Evolutionary conservation across 2,329 filamentous ascomycete genomes (phyloP).

Genomic region (Cercospora sojina): DNA sequence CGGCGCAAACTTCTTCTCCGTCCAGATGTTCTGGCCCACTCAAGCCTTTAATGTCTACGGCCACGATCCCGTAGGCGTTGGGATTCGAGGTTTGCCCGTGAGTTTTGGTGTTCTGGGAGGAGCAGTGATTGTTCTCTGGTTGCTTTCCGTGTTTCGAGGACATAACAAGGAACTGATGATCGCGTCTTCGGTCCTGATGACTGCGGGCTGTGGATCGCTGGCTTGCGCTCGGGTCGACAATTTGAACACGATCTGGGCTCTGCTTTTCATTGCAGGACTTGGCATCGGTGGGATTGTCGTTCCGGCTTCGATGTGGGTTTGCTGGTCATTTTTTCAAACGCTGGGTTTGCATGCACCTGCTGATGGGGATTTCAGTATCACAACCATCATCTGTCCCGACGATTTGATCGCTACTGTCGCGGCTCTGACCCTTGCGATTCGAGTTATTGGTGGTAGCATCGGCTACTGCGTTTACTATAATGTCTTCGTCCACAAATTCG

Average conservation of each 20-base stretch:
- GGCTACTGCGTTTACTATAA: slow-evolving; percentile 46
- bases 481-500: slow-evolving; percentile 41
- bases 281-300: slow-evolving; percentile 69
- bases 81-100: slow-evolving; percentile 63
- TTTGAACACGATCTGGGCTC: slow-evolving; percentile 32
- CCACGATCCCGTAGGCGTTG: slow-evolving; percentile 63
- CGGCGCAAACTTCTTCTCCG: slow-evolving; percentile 42
- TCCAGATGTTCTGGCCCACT: slow-evolving; percentile 34
- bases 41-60: slow-evolving; percentile 44
- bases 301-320: slow-evolving; percentile 56
- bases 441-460: slow-evolving; percentile 65
- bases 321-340: not conserved
- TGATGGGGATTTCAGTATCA: slow-evolving; percentile 13
- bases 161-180: slow-evolving; percentile 62
- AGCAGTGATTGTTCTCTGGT: slow-evolving; percentile 58
- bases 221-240: slow-evolving; percentile 35
- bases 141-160: slow-evolving; percentile 60
- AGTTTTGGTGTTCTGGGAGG: slow-evolving; percentile 63
- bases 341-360: not conserved
- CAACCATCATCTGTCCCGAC: slow-evolving; percentile 67
- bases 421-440: slow-evolving; percentile 67
- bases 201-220: slow-evolving; percentile 50
- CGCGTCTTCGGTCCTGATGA: slow-evolving; percentile 63
- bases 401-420: slow-evolving; percentile 69
- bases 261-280: slow-evolving; percentile 55